Evolutionary conservation across 352 stramenopile genomes (phyloP).

Genomic region (Phytophthora boehmeriae): DNA sequence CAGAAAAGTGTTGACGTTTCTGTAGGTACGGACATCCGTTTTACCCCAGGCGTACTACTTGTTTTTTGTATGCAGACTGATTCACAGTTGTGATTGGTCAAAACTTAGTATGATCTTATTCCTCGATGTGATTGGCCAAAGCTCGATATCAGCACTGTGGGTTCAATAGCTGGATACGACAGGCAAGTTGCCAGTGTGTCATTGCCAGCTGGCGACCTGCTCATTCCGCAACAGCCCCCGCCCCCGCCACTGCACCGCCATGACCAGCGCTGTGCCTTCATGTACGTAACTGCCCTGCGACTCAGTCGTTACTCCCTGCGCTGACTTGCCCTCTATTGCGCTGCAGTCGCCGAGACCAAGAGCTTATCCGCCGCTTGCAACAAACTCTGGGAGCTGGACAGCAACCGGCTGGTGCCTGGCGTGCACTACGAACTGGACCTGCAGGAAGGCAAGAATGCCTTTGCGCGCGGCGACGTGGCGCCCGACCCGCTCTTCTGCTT

Average conservation of each 20-base stretch:
- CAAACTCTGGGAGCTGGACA: slow-evolving; percentile 93
- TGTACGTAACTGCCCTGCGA: neutral
- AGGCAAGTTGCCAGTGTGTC: neutral
- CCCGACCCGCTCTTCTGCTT: slow-evolving; percentile 91
- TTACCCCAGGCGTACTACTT: no score
- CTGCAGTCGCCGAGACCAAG: slow-evolving; percentile 49
- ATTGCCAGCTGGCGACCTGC: neutral
- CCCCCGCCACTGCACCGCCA: neutral
- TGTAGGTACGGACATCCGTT: no score
- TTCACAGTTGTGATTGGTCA: neutral
- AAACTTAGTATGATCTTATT: no score
- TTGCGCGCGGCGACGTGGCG: slow-evolving; percentile 88
- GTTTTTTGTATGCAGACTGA: no score
- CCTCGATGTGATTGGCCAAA: neutral
- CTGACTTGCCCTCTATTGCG: neutral
- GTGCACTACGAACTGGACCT: slow-evolving; percentile 95
- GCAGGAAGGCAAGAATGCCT: slow-evolving; percentile 92
- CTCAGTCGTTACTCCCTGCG: neutral
- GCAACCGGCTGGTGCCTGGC: slow-evolving; percentile 74
- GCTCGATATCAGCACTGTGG: neutral
- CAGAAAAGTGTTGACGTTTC: no score
- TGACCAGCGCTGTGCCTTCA: neutral
- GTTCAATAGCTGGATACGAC: neutral
- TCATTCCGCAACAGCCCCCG: slow-evolving; percentile 23
- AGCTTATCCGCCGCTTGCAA: slow-evolving; percentile 81